These are phyloP conservation scores for Scutellaria minor DNA, from an alignment of 257 asterid species.

Conservation along the genomic window DNA sequence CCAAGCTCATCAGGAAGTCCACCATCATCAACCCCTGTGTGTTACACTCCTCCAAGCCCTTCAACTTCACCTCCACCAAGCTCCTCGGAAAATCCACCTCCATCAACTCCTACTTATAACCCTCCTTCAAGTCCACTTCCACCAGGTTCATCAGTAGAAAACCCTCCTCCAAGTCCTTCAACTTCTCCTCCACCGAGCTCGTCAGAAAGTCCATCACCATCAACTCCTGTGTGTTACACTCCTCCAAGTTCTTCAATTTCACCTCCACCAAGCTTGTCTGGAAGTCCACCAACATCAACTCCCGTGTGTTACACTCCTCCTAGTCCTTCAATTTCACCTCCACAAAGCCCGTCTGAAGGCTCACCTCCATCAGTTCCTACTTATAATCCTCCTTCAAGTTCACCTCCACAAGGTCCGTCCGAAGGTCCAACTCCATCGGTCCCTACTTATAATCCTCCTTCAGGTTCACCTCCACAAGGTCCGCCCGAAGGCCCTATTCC, in stretches of 20 bases:
- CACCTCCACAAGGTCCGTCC: not conserved
- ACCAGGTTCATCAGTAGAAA: not conserved
- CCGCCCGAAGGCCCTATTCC: too few species aligned
- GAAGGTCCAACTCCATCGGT: not conserved
- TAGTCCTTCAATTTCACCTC: not conserved
- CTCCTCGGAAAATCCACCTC: not conserved
- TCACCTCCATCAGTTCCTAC: not conserved
- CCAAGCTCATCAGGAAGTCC: not conserved
- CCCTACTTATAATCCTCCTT: not conserved
- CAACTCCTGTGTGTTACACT: not conserved
- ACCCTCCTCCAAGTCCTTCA: constrained; percentile 1
- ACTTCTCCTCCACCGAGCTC: not conserved
- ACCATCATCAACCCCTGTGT: not conserved
- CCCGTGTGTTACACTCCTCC: not conserved
- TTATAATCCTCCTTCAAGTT: not conserved
- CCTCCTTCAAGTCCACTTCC: not conserved
- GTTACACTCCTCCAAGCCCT: not conserved
- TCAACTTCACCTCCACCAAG: not conserved
- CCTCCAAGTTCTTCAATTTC: not conserved
- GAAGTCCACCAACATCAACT: not conserved
- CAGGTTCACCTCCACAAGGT: too few species aligned
- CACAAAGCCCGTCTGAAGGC: too few species aligned
- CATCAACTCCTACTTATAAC: not conserved
- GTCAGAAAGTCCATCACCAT: not conserved
- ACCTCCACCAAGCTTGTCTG: not conserved